Percentiles rank a stretch among this genome's conserved stretches.
These are phyloP conservation scores for Dalbergia cultrata DNA, from an alignment of 306 rosid species.

Conservation along the genomic window DNA sequence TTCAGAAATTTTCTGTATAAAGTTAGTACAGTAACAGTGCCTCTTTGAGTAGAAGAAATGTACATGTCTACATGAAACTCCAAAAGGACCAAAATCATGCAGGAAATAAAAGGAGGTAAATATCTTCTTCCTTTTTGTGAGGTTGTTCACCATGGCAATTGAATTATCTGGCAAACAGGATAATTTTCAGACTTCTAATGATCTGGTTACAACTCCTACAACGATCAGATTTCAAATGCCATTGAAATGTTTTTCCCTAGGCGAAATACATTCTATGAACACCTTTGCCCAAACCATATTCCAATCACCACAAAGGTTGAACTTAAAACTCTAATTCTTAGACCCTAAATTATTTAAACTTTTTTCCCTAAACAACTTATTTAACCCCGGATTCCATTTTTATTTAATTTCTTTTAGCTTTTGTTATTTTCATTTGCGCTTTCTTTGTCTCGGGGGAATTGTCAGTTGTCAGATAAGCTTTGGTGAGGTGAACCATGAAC, in stretches of 20 bases:
- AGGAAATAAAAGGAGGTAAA: background rate
- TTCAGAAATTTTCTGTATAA: constrained; percentile 4
- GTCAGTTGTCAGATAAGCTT: background rate
- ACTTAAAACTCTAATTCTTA: no score
- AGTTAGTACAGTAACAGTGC: background rate
- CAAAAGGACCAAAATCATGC: background rate
- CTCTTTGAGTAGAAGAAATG: background rate
- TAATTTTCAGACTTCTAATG: background rate
- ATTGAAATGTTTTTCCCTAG: no score
- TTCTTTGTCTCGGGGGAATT: background rate
- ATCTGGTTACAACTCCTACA: background rate
- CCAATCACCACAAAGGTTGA: background rate
- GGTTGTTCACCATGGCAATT: no score
- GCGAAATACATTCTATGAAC: background rate
- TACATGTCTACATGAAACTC: background rate
- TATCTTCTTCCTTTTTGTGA: no score
- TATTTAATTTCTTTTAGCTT: background rate
- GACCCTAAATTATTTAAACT: no score
- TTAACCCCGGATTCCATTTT: background rate
- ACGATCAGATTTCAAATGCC: background rate
- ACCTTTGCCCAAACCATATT: background rate
- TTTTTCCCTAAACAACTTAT: no score
- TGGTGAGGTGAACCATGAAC: background rate
- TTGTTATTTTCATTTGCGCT: background rate
- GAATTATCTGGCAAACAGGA: background rate